Evolutionary conservation across 768 basidiomycete species (phyloP).

Genomic region (Russula dissimulans): DNA sequence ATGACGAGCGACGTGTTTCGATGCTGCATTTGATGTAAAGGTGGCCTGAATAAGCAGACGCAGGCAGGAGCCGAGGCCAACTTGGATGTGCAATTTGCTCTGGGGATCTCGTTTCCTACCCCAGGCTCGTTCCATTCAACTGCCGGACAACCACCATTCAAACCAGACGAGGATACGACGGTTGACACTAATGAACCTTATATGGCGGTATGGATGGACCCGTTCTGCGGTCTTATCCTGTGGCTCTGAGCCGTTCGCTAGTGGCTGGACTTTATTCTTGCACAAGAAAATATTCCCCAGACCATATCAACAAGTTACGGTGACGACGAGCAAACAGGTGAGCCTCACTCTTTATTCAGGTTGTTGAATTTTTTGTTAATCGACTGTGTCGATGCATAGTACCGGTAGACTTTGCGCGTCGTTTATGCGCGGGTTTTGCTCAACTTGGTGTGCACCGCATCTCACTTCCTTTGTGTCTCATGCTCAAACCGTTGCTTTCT

Average conservation of each 20-base stretch:
- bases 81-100: constrained; percentile 59
- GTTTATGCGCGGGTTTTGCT: constrained; percentile 52
- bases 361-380: constrained; percentile 23
- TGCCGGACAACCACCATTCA: constrained; percentile 50
- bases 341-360: constrained; percentile 22
- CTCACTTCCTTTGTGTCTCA: neutral
- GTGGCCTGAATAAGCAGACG: constrained; percentile 52
- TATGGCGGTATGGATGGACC: constrained; percentile 27
- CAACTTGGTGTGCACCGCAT: constrained; percentile 39
- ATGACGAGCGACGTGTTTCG: too few species aligned
- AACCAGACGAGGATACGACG: constrained; percentile 35
- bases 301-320: constrained; percentile 67
- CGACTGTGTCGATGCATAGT: constrained; percentile 29
- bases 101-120: constrained; percentile 54
- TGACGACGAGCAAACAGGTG: constrained; percentile 63
- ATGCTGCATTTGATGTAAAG: constrained; percentile 20
- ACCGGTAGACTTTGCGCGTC: constrained; percentile 46
- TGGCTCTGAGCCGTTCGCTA: constrained; percentile 20
- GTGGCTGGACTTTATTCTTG: constrained; percentile 57
- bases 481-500: neutral
- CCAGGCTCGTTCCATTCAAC: constrained; percentile 54
- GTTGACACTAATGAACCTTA: constrained; percentile 44
- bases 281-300: constrained; percentile 39
- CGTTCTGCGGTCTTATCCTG: neutral
- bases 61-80: constrained; percentile 56